Evolutionary conservation across 352 stramenopile genomes (phyloP), one percentile per base, ranked within the genome.

Genomic region (Pythium biforme): DNA sequence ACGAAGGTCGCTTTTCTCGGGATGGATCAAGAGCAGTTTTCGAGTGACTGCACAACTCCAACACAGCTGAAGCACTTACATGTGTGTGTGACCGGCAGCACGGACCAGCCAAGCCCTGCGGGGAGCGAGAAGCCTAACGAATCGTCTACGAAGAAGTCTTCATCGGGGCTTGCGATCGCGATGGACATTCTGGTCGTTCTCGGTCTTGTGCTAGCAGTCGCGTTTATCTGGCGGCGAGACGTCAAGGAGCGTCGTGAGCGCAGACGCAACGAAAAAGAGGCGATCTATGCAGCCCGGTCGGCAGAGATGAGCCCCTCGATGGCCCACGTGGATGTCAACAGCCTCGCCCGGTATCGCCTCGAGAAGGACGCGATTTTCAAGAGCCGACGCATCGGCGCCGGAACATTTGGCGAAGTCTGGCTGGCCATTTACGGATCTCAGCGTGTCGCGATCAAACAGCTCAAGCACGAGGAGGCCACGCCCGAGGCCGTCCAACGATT

Each of bases 331-430:
- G 55, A 62, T 15, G 20, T 49, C 4, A 54, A 53, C 17, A 20
- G n/a, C 6, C 55, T 62, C n/a, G 43, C 45, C 1, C 41, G 27
- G 20, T 49, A 22, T 26, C 55, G 55, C 5, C 8, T 62, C 22
- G 55, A 62, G 20, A 43, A 19, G 43, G 55, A 62, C 29, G 45
- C 29, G 17, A 3, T 62, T 2, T 34, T 62, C 43, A 62, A 62
- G 43, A 62, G 55, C 43, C 55, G 55, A 19, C 55, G 55, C 23
- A 41, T 62, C 15, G 55, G 26, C 5, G 11, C 23, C 1, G 40
- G 40, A 19, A 23, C 14, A 1, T 20, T 17, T 15, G 43, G 26
- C 8, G 66, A 73, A 37, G 66, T 73, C 10, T 73, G 66, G 66
- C 60, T 73, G 15, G 66, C 51, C 1, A 58, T 57, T 20, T 64